Conservation (phyloP, 2,329 filamentous ascomycete species). For the Albifimbria verrucaria region DNA sequence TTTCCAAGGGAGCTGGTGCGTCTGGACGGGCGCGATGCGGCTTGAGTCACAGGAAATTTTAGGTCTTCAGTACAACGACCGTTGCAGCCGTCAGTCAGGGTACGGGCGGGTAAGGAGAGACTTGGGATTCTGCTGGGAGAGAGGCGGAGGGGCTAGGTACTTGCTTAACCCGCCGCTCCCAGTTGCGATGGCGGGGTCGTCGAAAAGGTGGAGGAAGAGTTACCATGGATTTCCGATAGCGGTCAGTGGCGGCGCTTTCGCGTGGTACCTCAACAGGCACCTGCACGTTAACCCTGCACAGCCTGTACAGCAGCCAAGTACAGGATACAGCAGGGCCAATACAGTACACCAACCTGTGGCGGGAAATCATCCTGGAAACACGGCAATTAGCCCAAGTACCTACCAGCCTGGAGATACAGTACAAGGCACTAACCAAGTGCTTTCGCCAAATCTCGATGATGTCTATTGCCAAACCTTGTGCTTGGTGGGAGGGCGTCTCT, state of each 20-base stretch:
- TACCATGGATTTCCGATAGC: not conserved
- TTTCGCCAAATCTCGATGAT: too few species aligned
- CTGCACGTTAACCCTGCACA: too few species aligned
- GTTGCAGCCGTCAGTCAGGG: not conserved
- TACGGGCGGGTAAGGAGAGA: slow-evolving; percentile 12
- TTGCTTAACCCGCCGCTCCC: slow-evolving; percentile 7
- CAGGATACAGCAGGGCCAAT: too few species aligned
- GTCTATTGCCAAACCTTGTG: too few species aligned
- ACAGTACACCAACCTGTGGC: too few species aligned
- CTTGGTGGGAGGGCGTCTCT: too few species aligned
- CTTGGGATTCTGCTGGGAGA: not conserved
- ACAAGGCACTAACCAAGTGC: too few species aligned
- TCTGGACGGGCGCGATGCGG: slow-evolving; percentile 11
- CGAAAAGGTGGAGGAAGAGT: not conserved
- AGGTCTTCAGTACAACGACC: slow-evolving; percentile 11
- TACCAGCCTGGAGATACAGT: too few species aligned
- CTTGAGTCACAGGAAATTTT: slow-evolving; percentile 39
- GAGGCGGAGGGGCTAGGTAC: slow-evolving; percentile 3
- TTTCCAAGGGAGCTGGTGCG: slow-evolving; percentile 6
- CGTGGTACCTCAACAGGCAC: too few species aligned
- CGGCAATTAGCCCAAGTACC: too few species aligned
- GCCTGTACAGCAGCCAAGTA: too few species aligned
- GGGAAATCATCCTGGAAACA: too few species aligned
- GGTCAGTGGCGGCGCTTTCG: not conserved
- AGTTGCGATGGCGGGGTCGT: not conserved